Evolutionary conservation across 768 basidiomycete genomes (phyloP).

Genomic region (Porphyrellus cyaneotinctus): DNA sequence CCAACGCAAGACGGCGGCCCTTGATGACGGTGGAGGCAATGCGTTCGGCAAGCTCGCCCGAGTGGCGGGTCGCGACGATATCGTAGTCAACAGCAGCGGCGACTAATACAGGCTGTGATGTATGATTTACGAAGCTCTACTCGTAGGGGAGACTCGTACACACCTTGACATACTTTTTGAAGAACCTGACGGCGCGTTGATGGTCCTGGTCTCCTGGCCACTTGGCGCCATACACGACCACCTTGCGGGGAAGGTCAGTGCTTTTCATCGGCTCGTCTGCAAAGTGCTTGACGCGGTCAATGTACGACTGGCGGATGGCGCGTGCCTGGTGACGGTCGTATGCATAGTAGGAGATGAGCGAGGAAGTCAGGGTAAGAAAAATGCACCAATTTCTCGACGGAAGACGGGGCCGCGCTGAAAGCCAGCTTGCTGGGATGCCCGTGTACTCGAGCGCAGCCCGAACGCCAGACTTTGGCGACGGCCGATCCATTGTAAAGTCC

Average conservation of each 20-base stretch:
- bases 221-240: conserved; percentile 82
- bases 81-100: conserved; percentile 94
- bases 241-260: conserved; percentile 67
- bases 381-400: conserved; percentile 95
- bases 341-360: conserved; percentile 66
- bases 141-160: conserved; percentile 24
- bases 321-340: conserved; percentile 87
- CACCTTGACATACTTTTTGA: conserved; percentile 97
- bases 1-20: conserved; percentile 63
- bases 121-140: conserved; percentile 1
- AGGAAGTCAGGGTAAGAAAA: conserved; percentile 75
- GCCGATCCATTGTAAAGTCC: conserved; percentile 9
- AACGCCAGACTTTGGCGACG: conserved; percentile 47
- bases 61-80: conserved; percentile 71
- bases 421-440: conserved; percentile 69
- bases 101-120: conserved; percentile 78
- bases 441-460: conserved; percentile 63
- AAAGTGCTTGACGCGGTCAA: conserved; percentile 75
- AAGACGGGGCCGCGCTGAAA: conserved; percentile 78
- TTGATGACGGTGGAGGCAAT: conserved; percentile 69
- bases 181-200: conserved; percentile 79
- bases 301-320: conserved; percentile 69
- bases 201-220: conserved; percentile 96
- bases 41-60: conserved; percentile 79
- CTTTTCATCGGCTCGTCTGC: conserved; percentile 63